These are phyloP conservation scores for Stereocaulon alpinum DNA, from an alignment of 495 filamentous ascomycete genomes.

Conservation along the genomic window DNA sequence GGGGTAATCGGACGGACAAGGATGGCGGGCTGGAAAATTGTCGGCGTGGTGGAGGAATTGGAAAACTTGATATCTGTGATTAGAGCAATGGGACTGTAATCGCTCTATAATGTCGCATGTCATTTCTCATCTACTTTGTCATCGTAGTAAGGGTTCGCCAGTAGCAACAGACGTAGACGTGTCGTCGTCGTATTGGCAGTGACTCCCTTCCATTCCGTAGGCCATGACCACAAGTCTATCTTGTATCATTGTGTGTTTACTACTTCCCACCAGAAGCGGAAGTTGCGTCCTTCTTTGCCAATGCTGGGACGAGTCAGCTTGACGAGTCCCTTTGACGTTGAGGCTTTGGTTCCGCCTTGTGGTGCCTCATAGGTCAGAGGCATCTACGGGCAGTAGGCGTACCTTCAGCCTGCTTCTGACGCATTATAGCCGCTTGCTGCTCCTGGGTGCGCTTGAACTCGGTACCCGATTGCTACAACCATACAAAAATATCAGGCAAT, in stretches of 20 bases:
- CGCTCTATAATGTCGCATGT: not conserved
- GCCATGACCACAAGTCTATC: not conserved
- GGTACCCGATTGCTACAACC: constrained; percentile 46
- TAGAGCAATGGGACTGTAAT: not conserved
- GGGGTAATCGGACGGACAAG: no score
- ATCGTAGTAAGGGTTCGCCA: not conserved
- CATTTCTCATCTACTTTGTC: constrained; percentile 2
- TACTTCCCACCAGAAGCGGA: constrained; percentile 19
- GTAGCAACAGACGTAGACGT: not conserved
- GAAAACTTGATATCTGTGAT: not conserved
- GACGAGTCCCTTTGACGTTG: not conserved
- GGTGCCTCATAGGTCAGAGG: not conserved
- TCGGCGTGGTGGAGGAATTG: no score
- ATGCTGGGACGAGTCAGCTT: constrained; percentile 16
- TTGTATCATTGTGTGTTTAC: constrained; percentile 1
- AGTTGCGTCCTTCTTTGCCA: constrained; percentile 23
- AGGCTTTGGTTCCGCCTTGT: not conserved
- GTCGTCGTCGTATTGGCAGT: not conserved
- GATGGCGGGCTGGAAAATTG: no score
- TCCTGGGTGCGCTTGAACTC: constrained; percentile 68
- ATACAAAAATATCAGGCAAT: not conserved
- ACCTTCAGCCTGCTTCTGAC: constrained; percentile 83
- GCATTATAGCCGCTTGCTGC: constrained; percentile 71
- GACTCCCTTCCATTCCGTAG: not conserved
- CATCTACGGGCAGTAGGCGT: constrained; percentile 15